A percentile compares a stretch with the other conserved stretches of the same genome.
phyloP scores from a whole-genome alignment of 1,139 yeast species.

The Kodamaea suecica region DNA sequence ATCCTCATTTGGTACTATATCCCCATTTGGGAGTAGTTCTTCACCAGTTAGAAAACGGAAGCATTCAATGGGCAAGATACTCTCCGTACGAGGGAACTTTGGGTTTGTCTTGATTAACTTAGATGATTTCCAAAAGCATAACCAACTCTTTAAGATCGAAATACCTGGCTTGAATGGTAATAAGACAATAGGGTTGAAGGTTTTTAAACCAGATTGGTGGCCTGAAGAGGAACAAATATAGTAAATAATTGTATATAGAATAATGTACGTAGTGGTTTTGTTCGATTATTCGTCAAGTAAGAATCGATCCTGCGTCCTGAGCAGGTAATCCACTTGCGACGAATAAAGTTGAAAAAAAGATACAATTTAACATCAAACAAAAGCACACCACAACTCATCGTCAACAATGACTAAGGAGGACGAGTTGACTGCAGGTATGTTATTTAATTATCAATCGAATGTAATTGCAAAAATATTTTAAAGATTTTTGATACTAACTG shows the following conservation, averaged over 20 bases:
- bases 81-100: slow-evolving; percentile 53
- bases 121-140: slow-evolving; percentile 34
- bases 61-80: slow-evolving; percentile 55
- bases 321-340: no score
- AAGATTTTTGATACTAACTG: no score
- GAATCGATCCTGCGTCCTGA: no score
- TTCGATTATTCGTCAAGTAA: no score
- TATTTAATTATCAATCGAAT: no score
- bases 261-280: no score
- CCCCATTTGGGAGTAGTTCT: slow-evolving; percentile 19
- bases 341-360: no score
- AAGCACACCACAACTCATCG: no score
- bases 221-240: slow-evolving; percentile 37
- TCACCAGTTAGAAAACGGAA: slow-evolving; percentile 33
- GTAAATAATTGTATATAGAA: no score
- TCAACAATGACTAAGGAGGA: slow-evolving; percentile 7
- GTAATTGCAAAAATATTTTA: no score
- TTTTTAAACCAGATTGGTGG: slow-evolving; percentile 66
- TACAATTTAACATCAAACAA: no score
- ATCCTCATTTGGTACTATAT: slow-evolving; percentile 32
- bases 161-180: slow-evolving; percentile 23
- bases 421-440: slow-evolving; percentile 10
- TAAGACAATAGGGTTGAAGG: slow-evolving; percentile 39
- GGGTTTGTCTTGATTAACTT: slow-evolving; percentile 64
- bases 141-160: slow-evolving; percentile 27